Base-by-base conservation (phyloP, 2,329 filamentous ascomycete genomes). In the Huntiella omanensis region DNA sequence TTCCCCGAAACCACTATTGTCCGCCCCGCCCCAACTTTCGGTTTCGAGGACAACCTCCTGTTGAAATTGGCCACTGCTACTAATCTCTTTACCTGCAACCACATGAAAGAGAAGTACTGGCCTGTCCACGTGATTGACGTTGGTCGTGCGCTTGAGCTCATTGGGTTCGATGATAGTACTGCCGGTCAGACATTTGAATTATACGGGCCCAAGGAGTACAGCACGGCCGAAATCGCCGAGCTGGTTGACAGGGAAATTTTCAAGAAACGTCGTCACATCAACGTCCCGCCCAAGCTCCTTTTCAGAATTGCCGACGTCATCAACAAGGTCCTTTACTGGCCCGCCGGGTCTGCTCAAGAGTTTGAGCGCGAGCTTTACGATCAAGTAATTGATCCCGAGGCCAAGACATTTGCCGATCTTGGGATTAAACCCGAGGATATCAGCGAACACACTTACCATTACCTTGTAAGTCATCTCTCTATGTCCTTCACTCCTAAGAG, bases 1-100 rank as follows among this genome's bases (percentile, higher is more conserved):
- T 98, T 86, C 68, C 91, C 91, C 19, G 91, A 98, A 66, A 93
- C 91, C 13, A 98, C 91, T 40, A 86, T 98, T 55, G 91, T 98
- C 53, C 78, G 91, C 52, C 91, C 91, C 39, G 83, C 88, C 10
- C 91, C 87, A 45, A 74, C 94, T 62, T 98, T 93, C 59, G 91
- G 91, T 33, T 93, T 86, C 58, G 91, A 98, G 64, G 91, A 98
- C 64, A 80, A 80, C 56, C 74, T 98, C 39, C 76, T 98, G 34
- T 77, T 93, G 62, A 83, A 77, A 59, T 76, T 96, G 45, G 91
- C 88, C 37, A 73, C 77, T 53, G 70, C 79, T 8, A 76, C 77
- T 50, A 93, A 93, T 61, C 59, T 94, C 49, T 73, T 96, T 58
- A 95, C 86, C 17, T 74, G 85, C 49, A 98, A 98, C 67, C 76